Evolutionary conservation across 148 eudicot species (phyloP).

Genomic region (Amaranthus palmeri): DNA sequence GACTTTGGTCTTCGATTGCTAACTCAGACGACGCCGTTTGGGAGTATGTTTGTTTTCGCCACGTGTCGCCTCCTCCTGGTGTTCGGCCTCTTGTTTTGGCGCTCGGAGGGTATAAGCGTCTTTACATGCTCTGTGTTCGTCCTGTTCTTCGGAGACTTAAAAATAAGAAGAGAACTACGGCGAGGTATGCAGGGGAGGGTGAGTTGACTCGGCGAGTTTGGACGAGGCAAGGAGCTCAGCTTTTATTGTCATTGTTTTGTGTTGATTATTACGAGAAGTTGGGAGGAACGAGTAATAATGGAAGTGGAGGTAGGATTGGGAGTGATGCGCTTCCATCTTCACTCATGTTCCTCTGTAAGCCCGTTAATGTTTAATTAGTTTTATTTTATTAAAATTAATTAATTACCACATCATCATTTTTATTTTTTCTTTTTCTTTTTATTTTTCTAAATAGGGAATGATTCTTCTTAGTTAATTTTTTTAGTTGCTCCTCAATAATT

Average conservation of each 20-base stretch:
- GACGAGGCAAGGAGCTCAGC: constrained; percentile 66
- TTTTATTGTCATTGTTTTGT: constrained; percentile 68
- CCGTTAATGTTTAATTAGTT: constrained; percentile 56
- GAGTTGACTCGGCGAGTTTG: constrained; percentile 36
- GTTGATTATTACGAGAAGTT: constrained; percentile 84
- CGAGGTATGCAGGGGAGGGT: neutral
- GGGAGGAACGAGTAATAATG: constrained; percentile 27
- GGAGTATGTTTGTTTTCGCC: constrained; percentile 85
- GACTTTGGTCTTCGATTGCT: constrained; percentile 47
- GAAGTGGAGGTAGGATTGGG: constrained; percentile 28
- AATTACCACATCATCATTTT: neutral
- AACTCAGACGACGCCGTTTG: constrained; percentile 56
- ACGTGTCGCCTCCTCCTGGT: constrained; percentile 41
- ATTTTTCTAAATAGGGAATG: neutral
- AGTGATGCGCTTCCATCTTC: constrained; percentile 44
- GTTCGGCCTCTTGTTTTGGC: constrained; percentile 40
- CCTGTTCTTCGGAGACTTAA: constrained; percentile 39
- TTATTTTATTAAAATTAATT: neutral
- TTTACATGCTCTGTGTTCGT: constrained; percentile 58
- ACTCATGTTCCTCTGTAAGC: constrained; percentile 71
- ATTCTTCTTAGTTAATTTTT: neutral
- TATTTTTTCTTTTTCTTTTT: constrained; percentile 11
- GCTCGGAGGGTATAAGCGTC: constrained; percentile 70
- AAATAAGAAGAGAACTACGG: neutral
- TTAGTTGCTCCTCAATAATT: too few relatives aligned